Base-by-base conservation (phyloP, 306 rosid species). In the Vigna mungo region DNA sequence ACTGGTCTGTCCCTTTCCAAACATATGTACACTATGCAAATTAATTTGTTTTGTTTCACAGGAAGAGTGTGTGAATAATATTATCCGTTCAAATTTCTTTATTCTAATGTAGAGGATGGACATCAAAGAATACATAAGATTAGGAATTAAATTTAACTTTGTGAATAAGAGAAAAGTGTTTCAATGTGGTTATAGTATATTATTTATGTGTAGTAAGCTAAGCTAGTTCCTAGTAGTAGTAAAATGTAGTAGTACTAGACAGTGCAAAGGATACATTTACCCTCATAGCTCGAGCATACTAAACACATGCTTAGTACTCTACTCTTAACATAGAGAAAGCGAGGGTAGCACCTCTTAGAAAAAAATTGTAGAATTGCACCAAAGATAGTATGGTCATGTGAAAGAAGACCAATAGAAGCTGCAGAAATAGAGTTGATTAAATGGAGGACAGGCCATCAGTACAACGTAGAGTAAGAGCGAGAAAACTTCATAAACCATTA, bases 11-110 rank as follows among this genome's bases (percentile, higher is more conserved):
- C n/a, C n/a, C n/a, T n/a, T n/a, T n/a, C n/a, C n/a, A n/a, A n/a
- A n/a, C n/a, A n/a, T n/a, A n/a, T n/a, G n/a, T n/a, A n/a, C n/a
- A n/a, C n/a, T n/a, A n/a, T n/a, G n/a, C n/a, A n/a, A n/a, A n/a
- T n/a, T n/a, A n/a, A n/a, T n/a, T 95, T 72, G 59, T 30, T 62
- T 39, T 3, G 15, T 55, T 62, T 53, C 32, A 62, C 4, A 17
- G 49, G 15, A 36, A 68, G 15, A 65, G 46, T 39, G 61, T 64
- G 4, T 53, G 68, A 27, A 58, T 17, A 71, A 71, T 21, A 54
- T 66, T 21, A 46, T 66, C 68, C 54, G 6, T 23, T 30, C 7
- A 44, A 73, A 21, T 74, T 27, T 56, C 0, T 20, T 23, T 64
- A 44, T 43, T 48, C 60, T 53, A 51, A 10, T 72, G 15, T 32